Evolutionary conservation across 1,139 yeast species (phyloP), one percentile per base, ranked within the genome.

Genomic region (Yamadazyma blattariae): DNA sequence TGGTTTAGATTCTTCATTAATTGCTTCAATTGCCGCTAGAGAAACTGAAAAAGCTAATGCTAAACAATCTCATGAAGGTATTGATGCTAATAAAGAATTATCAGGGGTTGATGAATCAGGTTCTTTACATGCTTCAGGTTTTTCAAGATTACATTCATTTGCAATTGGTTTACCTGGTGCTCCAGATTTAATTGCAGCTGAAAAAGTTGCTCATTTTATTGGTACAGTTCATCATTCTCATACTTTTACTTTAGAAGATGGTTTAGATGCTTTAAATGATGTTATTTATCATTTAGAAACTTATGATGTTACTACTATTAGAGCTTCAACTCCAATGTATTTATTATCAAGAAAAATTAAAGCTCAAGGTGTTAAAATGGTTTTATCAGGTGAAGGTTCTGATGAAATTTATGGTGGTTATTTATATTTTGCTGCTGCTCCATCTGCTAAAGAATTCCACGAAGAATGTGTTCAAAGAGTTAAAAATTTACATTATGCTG

Each of bases 291-390:
- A 92, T 64, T 77, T 92, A 62, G 99, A 92, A 71, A 94, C 99
- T 25, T 92, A 84, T 57, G 99, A 92, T 62, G 99, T 92, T 48
- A 92, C 99, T 50, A 92, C 99, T 37, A 90, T 92, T 58, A 82
- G 99, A 67, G 99, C 99, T 25, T 90, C 97, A 11, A 92, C 98
- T 30, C 99, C 99, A 51, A 92, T 92, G 99, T 92, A 90, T 73
- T 71, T 92, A 56, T 74, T 92, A 51, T 85, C 96, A 15, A 79
- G 99, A 64, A 92, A 92, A 71, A 92, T 92, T 73, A 92, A 92
- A 74, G 98, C 98, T 37, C 97, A 90, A 67, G 98, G 97, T 64
- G 96, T 92, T 55, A 92, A 92, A 80, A 92, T 92, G 98, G 99
- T 92, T 33, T 72, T 92, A 42, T 87, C 96, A 27, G 99, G 99